Conservation (phyloP, 2,329 filamentous ascomycete genomes). For the Microascus cirrosus region DNA sequence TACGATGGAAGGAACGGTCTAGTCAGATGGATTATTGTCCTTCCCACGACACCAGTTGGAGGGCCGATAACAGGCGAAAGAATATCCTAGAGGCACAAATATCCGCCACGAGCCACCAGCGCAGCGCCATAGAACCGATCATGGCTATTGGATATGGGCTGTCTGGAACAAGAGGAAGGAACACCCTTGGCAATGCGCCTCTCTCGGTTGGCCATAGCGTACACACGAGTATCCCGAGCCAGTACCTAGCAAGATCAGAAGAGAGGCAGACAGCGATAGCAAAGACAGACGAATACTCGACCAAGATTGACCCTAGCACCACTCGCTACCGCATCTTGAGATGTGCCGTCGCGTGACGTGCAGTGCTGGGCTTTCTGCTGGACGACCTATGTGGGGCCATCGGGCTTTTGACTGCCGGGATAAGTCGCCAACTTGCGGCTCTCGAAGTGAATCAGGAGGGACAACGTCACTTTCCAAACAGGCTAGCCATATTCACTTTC, state of each 20-base stretch:
- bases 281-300: conserved; percentile 31
- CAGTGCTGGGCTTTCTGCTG: not conserved
- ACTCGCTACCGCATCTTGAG: conserved; percentile 17
- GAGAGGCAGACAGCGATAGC: conserved; percentile 47
- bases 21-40: not conserved
- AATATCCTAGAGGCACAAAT: not conserved
- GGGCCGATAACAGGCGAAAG: not conserved
- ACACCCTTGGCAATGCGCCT: conserved; percentile 7
- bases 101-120: not conserved
- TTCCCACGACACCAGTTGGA: not conserved
- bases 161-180: conserved; percentile 1
- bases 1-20: not conserved
- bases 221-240: conserved; percentile 16
- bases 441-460: not conserved
- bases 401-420: not conserved
- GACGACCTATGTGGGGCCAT: not conserved
- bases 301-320: conserved; percentile 19
- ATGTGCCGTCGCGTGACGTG: not conserved
- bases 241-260: conserved; percentile 46
- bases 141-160: not conserved
- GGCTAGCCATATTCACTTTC: not conserved
- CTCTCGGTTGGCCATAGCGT: conserved; percentile 40
- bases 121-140: not conserved
- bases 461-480: not conserved
- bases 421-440: not conserved